phyloP scores from a whole-genome alignment of 192 early-diverging fungal genomes.

The Thamnidium elegans region DNA sequence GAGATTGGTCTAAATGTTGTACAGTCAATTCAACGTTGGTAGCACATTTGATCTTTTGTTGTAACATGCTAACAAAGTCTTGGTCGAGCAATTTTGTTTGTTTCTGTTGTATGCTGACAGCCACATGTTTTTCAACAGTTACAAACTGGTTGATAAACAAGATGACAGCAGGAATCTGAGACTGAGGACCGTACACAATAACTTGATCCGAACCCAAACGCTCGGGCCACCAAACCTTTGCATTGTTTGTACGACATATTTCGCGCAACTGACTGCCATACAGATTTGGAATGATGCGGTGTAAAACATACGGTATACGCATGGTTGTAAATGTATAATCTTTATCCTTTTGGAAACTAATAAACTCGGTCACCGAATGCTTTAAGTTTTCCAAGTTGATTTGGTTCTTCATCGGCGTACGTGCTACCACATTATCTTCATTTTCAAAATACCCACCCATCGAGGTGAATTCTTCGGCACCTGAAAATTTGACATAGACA shows the following conservation, averaged over 20 bases:
- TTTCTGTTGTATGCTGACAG: neutral
- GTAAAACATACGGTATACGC: constrained; percentile 31
- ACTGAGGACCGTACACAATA: constrained; percentile 44
- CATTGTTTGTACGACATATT: constrained; percentile 43
- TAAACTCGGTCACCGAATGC: constrained; percentile 63
- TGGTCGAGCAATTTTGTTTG: too few species aligned
- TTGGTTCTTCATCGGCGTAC: constrained; percentile 75
- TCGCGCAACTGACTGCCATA: constrained; percentile 33
- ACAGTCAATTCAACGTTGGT: neutral
- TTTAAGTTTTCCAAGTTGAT: constrained; percentile 60
- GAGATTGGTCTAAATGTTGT: neutral
- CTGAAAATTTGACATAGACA: constrained; percentile 81
- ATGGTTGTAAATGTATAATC: constrained; percentile 40
- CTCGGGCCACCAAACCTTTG: constrained; percentile 59
- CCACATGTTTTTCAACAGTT: constrained; percentile 36
- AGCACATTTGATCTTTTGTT: neutral
- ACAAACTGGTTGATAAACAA: constrained; percentile 43
- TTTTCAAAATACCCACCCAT: constrained; percentile 79
- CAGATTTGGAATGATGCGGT: constrained; percentile 20
- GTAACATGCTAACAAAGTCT: neutral
- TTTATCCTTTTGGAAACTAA: constrained; percentile 42
- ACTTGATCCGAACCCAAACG: constrained; percentile 57
- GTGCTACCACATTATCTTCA: constrained; percentile 78
- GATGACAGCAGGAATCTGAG: constrained; percentile 45
- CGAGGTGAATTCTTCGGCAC: constrained; percentile 66